A percentile compares a stretch with the other conserved stretches of the same genome.
phyloP scores from a whole-genome alignment of 208 protist species.

The Crithidia sp. region DNA sequence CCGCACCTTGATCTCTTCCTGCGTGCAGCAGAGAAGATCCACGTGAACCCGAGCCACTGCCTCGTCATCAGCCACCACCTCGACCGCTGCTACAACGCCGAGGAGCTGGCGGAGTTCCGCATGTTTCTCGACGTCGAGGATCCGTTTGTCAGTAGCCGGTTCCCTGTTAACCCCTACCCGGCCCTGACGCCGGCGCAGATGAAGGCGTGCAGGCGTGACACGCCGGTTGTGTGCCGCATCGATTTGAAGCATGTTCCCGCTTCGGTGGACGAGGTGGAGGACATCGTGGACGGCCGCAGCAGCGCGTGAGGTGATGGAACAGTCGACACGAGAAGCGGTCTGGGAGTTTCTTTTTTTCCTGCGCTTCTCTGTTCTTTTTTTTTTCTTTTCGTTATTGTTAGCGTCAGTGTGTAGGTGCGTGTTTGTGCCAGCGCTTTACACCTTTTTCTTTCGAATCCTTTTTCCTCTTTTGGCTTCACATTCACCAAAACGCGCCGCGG shows the following conservation, averaged over 20 bases:
- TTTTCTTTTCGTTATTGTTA: conserved; percentile 4
- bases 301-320: conserved; percentile 1
- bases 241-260: conserved; percentile 58
- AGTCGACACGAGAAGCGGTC: neutral
- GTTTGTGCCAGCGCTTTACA: neutral
- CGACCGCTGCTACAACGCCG: conserved; percentile 72
- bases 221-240: conserved; percentile 71
- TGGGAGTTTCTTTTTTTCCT: conserved; percentile 24
- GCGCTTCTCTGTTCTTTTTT: neutral
- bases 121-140: conserved; percentile 93
- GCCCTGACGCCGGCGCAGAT: conserved; percentile 35
- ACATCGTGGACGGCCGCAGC: conserved; percentile 58
- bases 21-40: conserved; percentile 84
- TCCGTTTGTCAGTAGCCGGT: conserved; percentile 72
- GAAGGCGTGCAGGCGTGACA: conserved; percentile 32
- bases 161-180: conserved; percentile 50
- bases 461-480: neutral
- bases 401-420: neutral
- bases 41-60: conserved; percentile 76
- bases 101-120: conserved; percentile 69
- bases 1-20: conserved; percentile 85
- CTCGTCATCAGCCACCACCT: conserved; percentile 83
- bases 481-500: neutral
- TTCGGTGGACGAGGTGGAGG: conserved; percentile 82
- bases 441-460: neutral